Base-by-base conservation (phyloP, 2,329 filamentous ascomycete species). In the Cladobotryum protrusum region DNA sequence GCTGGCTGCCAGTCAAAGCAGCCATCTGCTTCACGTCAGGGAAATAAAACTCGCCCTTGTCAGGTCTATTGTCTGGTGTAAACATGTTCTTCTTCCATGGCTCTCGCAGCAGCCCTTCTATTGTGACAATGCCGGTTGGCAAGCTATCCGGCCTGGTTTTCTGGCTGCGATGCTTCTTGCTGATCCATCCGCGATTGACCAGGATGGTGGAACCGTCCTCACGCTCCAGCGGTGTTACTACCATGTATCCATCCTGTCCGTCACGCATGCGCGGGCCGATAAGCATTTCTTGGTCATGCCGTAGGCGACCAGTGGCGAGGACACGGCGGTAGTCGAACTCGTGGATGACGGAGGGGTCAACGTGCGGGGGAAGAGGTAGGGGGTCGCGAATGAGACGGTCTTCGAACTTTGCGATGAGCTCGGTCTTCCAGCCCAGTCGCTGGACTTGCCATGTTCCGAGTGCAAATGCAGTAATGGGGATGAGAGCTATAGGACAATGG, bases 21-120 rank as follows among this genome's bases (percentile, higher is more conserved):
- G 93, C 93, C 93, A 99, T 99, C 75, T 96, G 82, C 60, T 78
- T 69, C 19, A 99, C 89, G 68, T 96, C 92, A 0, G 93, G 92
- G 63, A 99, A 99, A 71, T 96, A 96, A 66, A 95, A 99, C 67
- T 90, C 85, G 52, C 85, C 82, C 63, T 83, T 83, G 58, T 91
- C 85, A 0, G 92, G 92, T 59, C 82, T 76, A 61, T 99, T 99
- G 0, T 87, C 83, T 0, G 93, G 93, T 49, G 93, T 99, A 67
- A 99, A 99, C 79, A 91, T 86, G 67, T 99, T 99, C 77, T 92
- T 95, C 78, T 95, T 93, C 81, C 89, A 95, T 8, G 92, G 92
- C 71, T 93, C 83, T 52, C 93, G 73, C 65, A 99, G 66, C 65
- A 99, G 62, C 0, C 93, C 93, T 70, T 96, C 84, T 2, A 99